Evolutionary conservation across 371 early-diverging fungal species (phyloP), one percentile per base, ranked within the genome.

Genomic region (Choanephora cucurbitarum): DNA sequence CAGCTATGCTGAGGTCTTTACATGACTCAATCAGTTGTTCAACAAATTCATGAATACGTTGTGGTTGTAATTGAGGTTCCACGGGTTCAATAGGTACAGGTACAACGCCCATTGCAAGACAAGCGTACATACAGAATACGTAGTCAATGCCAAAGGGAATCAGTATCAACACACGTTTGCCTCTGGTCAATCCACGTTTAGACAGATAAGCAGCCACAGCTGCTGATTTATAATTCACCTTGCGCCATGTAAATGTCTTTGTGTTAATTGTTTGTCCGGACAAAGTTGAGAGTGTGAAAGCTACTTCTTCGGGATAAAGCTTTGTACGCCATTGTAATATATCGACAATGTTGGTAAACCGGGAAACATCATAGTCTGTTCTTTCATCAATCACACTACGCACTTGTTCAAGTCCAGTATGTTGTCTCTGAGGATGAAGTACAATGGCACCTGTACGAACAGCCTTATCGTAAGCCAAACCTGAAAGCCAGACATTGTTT

Each of bases 101-200:
- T 1, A 89, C 70, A 1, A 90, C 76, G 14, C 94, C 94, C 7
- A 89, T 70, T 3, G 86, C 84, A 65, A 93, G 69, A 64, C 92
- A 91, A 7, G 91, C 92, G 67, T 91, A 89, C 14, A 94, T 69
- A 1, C 88, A 81, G n/a, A 78, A 72, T 2, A 90, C 74, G 65
- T 85, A 88, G 49, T 92, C 93, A 23, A 90, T 52, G 9, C 91
- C 84, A 58, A 82, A 89, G 2, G 90, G 79, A 44, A 87, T 80
- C n/a, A 88, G 61, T 15, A 92, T 66, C 18, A 93, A 55, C 3
- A 86, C 88, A 48, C 83, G 81, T 45, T 77, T 80, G 5, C 85
- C 84, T 0, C 84, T 62, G 33, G 69, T 77, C 13, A 84, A 72
- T 5, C 72, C 82, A 56, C 70, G 77, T 70, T 71, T 88, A 53